Base-by-base conservation (phyloP, 1,139 yeast species). In the Taphrina communis region DNA sequence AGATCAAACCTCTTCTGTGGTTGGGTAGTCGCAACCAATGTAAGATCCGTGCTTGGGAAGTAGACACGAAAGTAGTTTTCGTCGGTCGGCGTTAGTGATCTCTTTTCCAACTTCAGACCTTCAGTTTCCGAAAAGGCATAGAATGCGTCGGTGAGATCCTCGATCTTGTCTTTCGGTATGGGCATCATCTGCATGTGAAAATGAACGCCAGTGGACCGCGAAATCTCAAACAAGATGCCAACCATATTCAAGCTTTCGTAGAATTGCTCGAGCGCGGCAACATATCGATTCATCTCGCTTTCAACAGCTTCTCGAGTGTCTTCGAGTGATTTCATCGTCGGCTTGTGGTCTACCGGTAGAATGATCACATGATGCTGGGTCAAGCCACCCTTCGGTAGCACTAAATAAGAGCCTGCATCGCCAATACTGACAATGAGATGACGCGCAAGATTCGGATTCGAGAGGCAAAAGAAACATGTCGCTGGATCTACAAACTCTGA, bases 371-470 rank as follows among this genome's bases (percentile, higher is more conserved):
- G 97, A 76, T 70, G 76, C 77, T 83, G 78, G 0, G 91, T 84
- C 39, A 93, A 78, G 0, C 97, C 97, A 0, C 98, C 98, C 75
- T 90, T 91, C 0, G 97, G 96, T 17, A 88, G 82, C 0, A 97
- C 89, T 71, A 92, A 70, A 75, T 91, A 93, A 0, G 86, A 79
- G 53, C 82, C 80, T 9, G 83, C 82, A 0, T 63, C 61, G 7
- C 90, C 94, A 69, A 93, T 88, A 0, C 95, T 85, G 0, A 90
- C 83, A 41, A 93, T 85, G 88, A 93, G 86, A 76, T 91, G 96
- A 2, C 89, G 82, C 73, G 89, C 95, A 5, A 90, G 83, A 21
- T 86, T 84, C 0, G 96, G 90, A 74, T 90, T 90, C 0, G 95
- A 86, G 35, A 92, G 82, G 76, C 97, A 93, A 75, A 93, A 89